Base-by-base conservation (phyloP, 345 rosid species). In the Bretschneidera sinensis region DNA sequence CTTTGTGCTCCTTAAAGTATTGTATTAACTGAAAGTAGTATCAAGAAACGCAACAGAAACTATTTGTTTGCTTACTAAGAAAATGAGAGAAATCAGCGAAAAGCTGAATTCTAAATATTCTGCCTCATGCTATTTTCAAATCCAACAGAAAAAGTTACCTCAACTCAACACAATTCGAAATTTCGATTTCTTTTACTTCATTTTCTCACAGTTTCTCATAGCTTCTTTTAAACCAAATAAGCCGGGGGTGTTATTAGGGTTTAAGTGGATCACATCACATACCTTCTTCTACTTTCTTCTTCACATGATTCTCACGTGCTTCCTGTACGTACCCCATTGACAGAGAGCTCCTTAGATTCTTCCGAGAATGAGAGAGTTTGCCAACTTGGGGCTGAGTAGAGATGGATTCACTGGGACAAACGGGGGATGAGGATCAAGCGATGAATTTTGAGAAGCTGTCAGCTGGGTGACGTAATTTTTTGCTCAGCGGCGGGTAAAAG, bases 271-370 rank as follows among this genome's bases (percentile, higher is more conserved):
- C 1, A 14, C 6, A 39, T 39, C 15, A 39, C 11, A 14, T 15
- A 88, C 98, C 98, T 92, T 92, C 98, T 60, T 92, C 99, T 14
- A 90, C 97, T 71, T 94, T 94, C 92, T 94, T 94, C 82, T 94
- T 94, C 39, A 94, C 97, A 61, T 94, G 96, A 77, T 90, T 94
- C 74, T 90, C 91, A 48, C 95, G 95, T 18, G 99, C 97, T 79
- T 94, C 74, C 85, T 94, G 80, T 5, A 90, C 74, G 64, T 78
- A 94, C 11, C 96, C 99, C 99, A 89, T 87, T 47, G 71, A 49
- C 62, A 20, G 57, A 74, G 22, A 19, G 11, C 15, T 39, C 33
- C 11, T 39, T 5, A 39, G 16, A 39, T 39, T 39, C n/a, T 39
- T 13, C 45, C 10, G 45, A 1, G 9, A 14, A 39, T 1, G 45